Percentiles rank a stretch among this genome's conserved stretches.
Conservation (phyloP, 148 eudicot species). For the Rhododendron ovatum region DNA sequence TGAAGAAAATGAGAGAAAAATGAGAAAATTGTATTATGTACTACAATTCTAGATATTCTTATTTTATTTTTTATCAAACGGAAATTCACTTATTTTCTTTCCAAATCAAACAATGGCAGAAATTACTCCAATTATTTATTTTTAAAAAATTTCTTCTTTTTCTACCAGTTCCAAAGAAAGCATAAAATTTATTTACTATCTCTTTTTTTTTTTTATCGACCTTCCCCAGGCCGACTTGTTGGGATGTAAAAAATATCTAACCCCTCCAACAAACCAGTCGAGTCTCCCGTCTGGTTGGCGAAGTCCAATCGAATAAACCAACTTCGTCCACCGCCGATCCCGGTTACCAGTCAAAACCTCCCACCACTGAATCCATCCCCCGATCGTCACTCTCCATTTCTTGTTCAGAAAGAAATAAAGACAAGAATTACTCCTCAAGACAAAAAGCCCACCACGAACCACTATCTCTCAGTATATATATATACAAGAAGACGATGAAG, state of each 20-base stretch:
- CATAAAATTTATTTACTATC: no score
- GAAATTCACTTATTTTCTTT: no score
- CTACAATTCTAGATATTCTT: no score
- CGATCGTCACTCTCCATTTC: neutral
- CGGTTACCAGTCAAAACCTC: constrained; percentile 22
- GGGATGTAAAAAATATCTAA: neutral
- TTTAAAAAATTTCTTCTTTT: no score
- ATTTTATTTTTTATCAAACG: no score
- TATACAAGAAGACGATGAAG: neutral
- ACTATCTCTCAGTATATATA: neutral
- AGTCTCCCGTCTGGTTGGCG: neutral
- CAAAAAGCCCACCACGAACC: neutral
- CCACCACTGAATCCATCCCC: neutral
- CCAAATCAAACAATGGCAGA: no score
- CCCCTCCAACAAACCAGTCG: neutral
- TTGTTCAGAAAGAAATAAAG: constrained; percentile 14
- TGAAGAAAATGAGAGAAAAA: no score
- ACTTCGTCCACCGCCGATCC: constrained; percentile 6
- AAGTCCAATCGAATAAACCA: neutral
- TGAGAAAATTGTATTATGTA: no score
- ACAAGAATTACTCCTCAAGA: neutral
- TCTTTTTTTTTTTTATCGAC: neutral
- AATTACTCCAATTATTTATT: no score
- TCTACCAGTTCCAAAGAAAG: no score
- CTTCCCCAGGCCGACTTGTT: neutral